phyloP scores from a whole-genome alignment of 352 stramenopile genomes.

The Phytophthora uliginosa region DNA sequence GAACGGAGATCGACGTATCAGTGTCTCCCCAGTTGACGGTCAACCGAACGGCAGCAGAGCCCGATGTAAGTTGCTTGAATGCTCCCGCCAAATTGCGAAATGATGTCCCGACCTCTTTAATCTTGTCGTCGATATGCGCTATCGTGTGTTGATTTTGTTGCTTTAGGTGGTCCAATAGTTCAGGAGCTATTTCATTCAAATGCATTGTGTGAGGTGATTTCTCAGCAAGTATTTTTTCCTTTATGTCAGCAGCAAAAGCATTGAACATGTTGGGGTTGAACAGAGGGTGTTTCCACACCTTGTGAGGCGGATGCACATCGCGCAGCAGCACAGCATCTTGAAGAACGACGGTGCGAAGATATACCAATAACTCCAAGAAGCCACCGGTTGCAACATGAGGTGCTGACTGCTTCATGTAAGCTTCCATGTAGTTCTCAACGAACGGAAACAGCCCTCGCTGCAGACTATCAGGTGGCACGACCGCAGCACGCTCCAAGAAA shows the following conservation, averaged over 20 bases:
- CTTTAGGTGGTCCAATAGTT: slow-evolving; percentile 15
- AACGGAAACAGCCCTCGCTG: slow-evolving; percentile 15
- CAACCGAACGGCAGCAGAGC: slow-evolving; percentile 4
- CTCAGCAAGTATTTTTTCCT: slow-evolving; percentile 6
- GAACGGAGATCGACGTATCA: neutral
- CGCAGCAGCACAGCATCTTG: slow-evolving; percentile 13
- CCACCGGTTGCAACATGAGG: slow-evolving; percentile 12
- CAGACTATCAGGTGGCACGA: neutral
- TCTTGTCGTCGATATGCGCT: slow-evolving; percentile 8
- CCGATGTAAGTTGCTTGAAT: neutral
- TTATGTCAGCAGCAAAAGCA: neutral
- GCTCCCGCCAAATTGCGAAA: neutral
- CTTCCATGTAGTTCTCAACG: slow-evolving; percentile 8
- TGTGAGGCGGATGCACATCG: neutral
- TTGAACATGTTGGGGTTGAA: neutral
- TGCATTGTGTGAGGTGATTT: slow-evolving; percentile 4
- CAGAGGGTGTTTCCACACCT: neutral
- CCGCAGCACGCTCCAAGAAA: slow-evolving; percentile 3
- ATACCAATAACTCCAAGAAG: slow-evolving; percentile 2
- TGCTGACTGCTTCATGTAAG: slow-evolving; percentile 11
- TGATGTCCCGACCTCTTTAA: slow-evolving; percentile 6
- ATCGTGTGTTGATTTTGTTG: slow-evolving; percentile 8
- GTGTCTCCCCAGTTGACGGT: slow-evolving; percentile 3
- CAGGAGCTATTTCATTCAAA: slow-evolving; percentile 7
- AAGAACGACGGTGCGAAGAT: slow-evolving; percentile 1